A percentile compares a stretch with the other conserved stretches of the same genome.
Evolutionary conservation across 257 asterid species (phyloP).

Genomic region (Solanum pinnatisectum): DNA sequence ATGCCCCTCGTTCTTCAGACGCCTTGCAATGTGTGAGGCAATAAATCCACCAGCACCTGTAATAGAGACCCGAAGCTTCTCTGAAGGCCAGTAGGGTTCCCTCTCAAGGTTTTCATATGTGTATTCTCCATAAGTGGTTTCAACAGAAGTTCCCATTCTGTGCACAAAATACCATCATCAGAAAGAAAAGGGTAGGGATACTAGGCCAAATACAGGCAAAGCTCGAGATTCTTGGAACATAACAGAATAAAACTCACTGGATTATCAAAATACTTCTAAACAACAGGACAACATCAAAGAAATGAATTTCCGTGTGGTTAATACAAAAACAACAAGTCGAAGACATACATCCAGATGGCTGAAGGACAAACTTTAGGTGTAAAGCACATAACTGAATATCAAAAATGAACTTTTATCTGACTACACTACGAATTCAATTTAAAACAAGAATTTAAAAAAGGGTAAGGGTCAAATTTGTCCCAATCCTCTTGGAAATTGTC

Average conservation of each 20-base stretch:
- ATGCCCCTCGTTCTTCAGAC: conserved; percentile 80
- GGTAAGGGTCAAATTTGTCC: not conserved
- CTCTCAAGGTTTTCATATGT: conserved; percentile 74
- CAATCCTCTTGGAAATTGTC: not conserved
- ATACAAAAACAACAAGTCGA: not conserved
- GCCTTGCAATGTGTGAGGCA: conserved; percentile 88
- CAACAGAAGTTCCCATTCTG: conserved; percentile 70
- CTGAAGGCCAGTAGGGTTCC: conserved; percentile 81
- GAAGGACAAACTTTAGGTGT: not conserved
- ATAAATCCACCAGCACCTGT: conserved; percentile 91
- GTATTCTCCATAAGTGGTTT: conserved; percentile 51
- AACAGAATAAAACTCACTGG: not conserved
- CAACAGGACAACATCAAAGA: not conserved
- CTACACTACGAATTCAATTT: not conserved
- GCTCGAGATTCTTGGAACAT: not conserved
- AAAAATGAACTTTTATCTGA: not conserved
- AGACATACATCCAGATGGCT: not conserved
- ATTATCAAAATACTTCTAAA: not conserved
- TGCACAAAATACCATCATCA: not conserved
- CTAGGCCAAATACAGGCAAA: not conserved
- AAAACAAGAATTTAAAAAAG: not conserved
- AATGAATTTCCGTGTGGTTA: not conserved
- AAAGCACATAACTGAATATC: not conserved
- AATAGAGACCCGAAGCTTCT: conserved; percentile 67
- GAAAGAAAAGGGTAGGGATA: not conserved